Percentiles rank a stretch among this genome's conserved stretches.
phyloP scores from a whole-genome alignment of 2,329 filamentous ascomycete genomes.

The Eurotiales sp. region DNA sequence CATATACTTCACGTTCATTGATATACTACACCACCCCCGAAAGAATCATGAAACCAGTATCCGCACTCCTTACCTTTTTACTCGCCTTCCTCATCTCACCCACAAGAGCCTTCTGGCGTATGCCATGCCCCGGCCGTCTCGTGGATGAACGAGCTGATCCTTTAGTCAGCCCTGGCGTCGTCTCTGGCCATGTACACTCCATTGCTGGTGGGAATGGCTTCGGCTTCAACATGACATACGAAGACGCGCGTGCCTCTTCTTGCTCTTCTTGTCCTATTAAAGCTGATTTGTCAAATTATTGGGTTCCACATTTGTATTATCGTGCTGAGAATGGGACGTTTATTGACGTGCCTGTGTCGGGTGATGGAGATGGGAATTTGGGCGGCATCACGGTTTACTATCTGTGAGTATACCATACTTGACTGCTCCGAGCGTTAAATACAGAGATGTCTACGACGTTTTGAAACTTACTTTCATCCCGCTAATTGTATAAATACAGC shows the following conservation, averaged over 20 bases:
- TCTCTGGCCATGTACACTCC: slow-evolving; percentile 66
- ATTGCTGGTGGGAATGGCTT: slow-evolving; percentile 74
- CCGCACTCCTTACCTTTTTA: slow-evolving; percentile 2
- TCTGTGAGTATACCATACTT: slow-evolving; percentile 47
- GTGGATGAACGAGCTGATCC: slow-evolving; percentile 74
- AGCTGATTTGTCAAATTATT: slow-evolving; percentile 83
- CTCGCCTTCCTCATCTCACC: slow-evolving; percentile 8
- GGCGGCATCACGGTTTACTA: slow-evolving; percentile 94
- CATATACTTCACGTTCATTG: neutral
- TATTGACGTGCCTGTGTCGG: slow-evolving; percentile 56
- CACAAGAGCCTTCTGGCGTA: slow-evolving; percentile 67
- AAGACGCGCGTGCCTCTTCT: slow-evolving; percentile 57
- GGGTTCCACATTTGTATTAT: slow-evolving; percentile 78
- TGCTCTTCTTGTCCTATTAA: slow-evolving; percentile 80
- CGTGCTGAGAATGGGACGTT: slow-evolving; percentile 63
- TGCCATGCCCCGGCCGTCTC: slow-evolving; percentile 71
- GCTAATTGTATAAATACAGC: neutral
- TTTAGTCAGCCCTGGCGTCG: slow-evolving; percentile 59
- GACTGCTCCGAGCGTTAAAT: too few species aligned
- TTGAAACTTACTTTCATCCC: too few species aligned
- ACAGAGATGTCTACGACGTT: too few species aligned
- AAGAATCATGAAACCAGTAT: slow-evolving; percentile 1
- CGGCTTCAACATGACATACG: slow-evolving; percentile 52
- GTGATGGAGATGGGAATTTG: slow-evolving; percentile 49
- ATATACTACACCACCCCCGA: neutral